Evolutionary conservation across 805 yeast species (phyloP), one percentile per base, ranked within the genome.

Genomic region (Candida maris): DNA sequence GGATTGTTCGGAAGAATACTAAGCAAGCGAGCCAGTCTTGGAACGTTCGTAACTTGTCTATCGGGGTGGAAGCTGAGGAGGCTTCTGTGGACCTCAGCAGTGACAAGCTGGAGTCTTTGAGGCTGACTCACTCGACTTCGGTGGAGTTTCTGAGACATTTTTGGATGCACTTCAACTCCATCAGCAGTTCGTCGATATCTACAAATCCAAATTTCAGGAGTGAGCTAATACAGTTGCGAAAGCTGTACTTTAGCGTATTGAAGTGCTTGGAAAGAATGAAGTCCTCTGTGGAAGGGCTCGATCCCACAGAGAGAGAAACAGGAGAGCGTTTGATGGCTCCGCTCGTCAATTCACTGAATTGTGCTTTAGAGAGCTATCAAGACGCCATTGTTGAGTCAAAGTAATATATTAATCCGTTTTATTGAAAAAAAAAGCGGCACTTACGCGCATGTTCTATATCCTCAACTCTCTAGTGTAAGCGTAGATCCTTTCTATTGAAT

Each of bases 81-180:
- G 59, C 44, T 35, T 64, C 60, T 17, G 65, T 63, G 27, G 62
- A 59, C 13, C 23, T 49, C 13, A 39, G 51, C 6, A 35, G 32
- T 14, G 48, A 45, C 24, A 48, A 48, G 34, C 39, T 59, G 15
- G 84, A 79, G 33, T 66, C 71, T 30, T 62, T 84, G 24, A 62
- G 79, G 34, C 58, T 81, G 27, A 68, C 81, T 12, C 89, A 85
- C 53, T 75, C 81, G 1, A 81, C 93, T 0, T 77, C 89, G 3
- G 70, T 80, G 24, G 94, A 84, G 56, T 85, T 84, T 53, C 59
- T 85, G 27, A 73, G 77, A 39, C 94, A 84, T 55, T 85, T 83
- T 55, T 85, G 89, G 83, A 54, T 70, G 1, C 80, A 77, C 52
- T 75, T 75, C 48, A 73, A 71, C 40, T 53, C 55, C 4, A 52